Conservation (phyloP, 345 rosid genomes). For the Sisymbrium altissimum region DNA sequence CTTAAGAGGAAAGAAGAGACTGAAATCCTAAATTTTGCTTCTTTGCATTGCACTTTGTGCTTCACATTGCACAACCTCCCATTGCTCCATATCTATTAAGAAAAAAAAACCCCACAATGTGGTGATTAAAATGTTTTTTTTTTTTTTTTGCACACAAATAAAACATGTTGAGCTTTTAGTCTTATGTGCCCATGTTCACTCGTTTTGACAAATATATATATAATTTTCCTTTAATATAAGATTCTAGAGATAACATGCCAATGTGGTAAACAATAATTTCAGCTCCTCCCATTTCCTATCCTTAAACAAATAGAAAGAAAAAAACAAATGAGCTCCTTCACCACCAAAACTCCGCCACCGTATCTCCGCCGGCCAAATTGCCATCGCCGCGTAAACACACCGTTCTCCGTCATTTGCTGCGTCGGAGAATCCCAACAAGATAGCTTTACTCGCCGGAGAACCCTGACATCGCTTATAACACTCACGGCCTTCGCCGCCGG, state of each 20-base stretch:
- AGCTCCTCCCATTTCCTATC: too few relatives aligned
- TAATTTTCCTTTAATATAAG: not conserved
- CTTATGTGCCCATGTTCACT: not conserved
- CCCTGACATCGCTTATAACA: slow-evolving; percentile 35
- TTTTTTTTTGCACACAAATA: too few relatives aligned
- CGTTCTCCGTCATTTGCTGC: slow-evolving; percentile 30
- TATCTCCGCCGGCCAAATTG: slow-evolving; percentile 38
- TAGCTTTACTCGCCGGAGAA: slow-evolving; percentile 39
- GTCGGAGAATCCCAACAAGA: slow-evolving; percentile 23
- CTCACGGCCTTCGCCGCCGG: slow-evolving; percentile 39
- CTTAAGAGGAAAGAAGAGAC: slow-evolving; percentile 64
- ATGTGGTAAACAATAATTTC: not conserved
- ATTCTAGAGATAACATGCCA: not conserved
- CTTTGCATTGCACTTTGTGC: slow-evolving; percentile 61
- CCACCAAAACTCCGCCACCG: slow-evolving; percentile 36
- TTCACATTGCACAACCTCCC: slow-evolving; percentile 56
- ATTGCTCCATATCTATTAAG: slow-evolving; percentile 51
- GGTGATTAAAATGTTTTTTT: too few relatives aligned
- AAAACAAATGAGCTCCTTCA: slow-evolving; percentile 43
- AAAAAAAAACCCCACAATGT: not conserved
- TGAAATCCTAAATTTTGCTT: slow-evolving; percentile 45
- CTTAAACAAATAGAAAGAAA: not conserved
- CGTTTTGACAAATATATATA: not conserved
- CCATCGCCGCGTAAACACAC: slow-evolving; percentile 19
- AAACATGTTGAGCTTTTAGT: not conserved